phyloP scores from a whole-genome alignment of 306 rosid species.

The Vigna radiata region DNA sequence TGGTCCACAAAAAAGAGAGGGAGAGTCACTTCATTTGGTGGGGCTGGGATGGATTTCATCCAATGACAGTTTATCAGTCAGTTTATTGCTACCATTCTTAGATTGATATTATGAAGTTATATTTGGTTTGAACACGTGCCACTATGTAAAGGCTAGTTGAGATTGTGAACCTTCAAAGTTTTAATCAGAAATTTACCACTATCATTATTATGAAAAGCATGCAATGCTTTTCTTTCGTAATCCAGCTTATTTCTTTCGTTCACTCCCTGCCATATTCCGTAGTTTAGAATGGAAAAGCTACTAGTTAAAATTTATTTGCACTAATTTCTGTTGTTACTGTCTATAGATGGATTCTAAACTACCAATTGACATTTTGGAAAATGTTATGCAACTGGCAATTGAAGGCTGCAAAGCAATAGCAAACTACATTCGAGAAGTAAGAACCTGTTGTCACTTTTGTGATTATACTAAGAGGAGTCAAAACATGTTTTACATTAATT shows the following conservation, averaged over 20 bases:
- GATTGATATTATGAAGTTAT: not conserved
- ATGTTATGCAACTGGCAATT: slow-evolving; percentile 82
- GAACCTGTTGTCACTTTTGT: slow-evolving; percentile 22
- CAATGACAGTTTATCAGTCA: not conserved
- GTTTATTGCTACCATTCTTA: not conserved
- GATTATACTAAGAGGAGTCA: not conserved
- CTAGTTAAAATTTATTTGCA: slow-evolving; percentile 1
- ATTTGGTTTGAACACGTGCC: not conserved
- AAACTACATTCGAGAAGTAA: slow-evolving; percentile 74
- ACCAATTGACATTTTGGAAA: slow-evolving; percentile 81
- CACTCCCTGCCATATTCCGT: not conserved
- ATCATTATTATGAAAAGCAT: not conserved
- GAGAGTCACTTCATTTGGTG: not conserved
- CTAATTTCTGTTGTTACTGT: slow-evolving; percentile 28
- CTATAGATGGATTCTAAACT: slow-evolving; percentile 91
- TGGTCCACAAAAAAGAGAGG: not conserved
- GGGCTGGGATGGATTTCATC: not conserved
- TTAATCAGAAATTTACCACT: not conserved
- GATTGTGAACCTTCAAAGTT: slow-evolving; percentile 21
- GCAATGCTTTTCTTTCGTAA: not conserved
- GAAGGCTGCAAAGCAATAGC: slow-evolving; percentile 99
- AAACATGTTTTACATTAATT: slow-evolving; percentile 27
- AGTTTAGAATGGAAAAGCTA: slow-evolving; percentile 22
- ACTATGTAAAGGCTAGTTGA: slow-evolving; percentile 9
- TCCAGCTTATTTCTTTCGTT: slow-evolving; percentile 1